Evolutionary conservation across 768 basidiomycete genomes (phyloP).

Genomic region (Peribolospora kevripleyi): DNA sequence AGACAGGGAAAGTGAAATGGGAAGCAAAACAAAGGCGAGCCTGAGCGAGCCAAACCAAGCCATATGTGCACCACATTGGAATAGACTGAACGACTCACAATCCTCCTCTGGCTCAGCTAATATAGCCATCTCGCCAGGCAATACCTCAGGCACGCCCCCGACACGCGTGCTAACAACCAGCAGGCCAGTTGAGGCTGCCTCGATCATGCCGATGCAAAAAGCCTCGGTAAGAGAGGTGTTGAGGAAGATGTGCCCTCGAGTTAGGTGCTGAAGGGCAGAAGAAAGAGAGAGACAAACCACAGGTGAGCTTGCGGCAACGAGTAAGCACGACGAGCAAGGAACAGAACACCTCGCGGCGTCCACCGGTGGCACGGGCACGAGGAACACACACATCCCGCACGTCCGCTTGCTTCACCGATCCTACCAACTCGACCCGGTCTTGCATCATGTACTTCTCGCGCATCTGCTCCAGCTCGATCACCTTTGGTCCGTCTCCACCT

Average conservation of each 20-base stretch:
- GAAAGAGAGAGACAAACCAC: neutral
- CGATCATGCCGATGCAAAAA: slow-evolving; percentile 90
- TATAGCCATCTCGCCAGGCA: slow-evolving; percentile 83
- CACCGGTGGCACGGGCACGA: neutral
- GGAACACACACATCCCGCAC: slow-evolving; percentile 44
- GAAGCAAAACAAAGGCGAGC: neutral
- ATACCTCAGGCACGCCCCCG: slow-evolving; percentile 82
- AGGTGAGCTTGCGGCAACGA: neutral
- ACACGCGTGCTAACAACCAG: slow-evolving; percentile 86
- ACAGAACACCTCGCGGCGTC: neutral
- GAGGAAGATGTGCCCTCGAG: slow-evolving; percentile 68
- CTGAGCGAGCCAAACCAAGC: slow-evolving; percentile 28
- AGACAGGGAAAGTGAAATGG: neutral
- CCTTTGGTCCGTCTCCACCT: slow-evolving; percentile 89
- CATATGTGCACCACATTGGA: no score
- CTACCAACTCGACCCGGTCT: slow-evolving; percentile 74
- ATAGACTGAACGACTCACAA: slow-evolving; percentile 29
- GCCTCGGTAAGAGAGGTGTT: slow-evolving; percentile 90
- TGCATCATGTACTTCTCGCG: slow-evolving; percentile 70
- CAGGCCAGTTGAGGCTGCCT: slow-evolving; percentile 81
- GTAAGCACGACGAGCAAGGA: neutral
- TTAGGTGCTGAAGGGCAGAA: slow-evolving; percentile 36
- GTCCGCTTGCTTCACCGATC: slow-evolving; percentile 51
- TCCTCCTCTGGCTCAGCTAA: slow-evolving; percentile 86
- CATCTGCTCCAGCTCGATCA: slow-evolving; percentile 85